These are phyloP conservation scores for Hymenoscyphus fraxineus DNA, from an alignment of 2,329 filamentous ascomycete genomes.

Conservation along the genomic window DNA sequence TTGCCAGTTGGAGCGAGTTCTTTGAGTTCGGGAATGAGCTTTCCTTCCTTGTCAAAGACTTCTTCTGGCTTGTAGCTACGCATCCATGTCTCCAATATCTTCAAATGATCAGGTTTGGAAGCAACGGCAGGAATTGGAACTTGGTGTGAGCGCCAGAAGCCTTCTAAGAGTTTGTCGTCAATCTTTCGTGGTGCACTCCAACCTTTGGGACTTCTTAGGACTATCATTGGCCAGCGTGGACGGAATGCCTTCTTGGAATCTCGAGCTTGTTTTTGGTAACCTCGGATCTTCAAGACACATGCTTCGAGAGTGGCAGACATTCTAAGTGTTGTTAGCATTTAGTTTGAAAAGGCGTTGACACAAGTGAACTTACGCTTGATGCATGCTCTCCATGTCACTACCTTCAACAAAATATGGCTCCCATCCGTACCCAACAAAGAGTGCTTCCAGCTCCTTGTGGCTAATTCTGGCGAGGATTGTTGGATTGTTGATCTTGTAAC, in stretches of 20 bases:
- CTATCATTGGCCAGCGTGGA: slow-evolving; percentile 74
- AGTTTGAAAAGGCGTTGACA: not conserved
- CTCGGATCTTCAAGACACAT: slow-evolving; percentile 65
- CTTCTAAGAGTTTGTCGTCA: slow-evolving; percentile 65
- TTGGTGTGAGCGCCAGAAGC: slow-evolving; percentile 78
- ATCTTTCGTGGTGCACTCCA: slow-evolving; percentile 74
- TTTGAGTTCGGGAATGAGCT: slow-evolving; percentile 58
- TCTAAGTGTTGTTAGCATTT: not conserved
- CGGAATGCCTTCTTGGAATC: slow-evolving; percentile 66
- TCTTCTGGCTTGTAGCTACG: slow-evolving; percentile 70
- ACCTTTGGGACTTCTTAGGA: slow-evolving; percentile 74
- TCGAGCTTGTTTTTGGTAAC: slow-evolving; percentile 67
- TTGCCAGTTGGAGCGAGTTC: slow-evolving; percentile 62
- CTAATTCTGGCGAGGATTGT: slow-evolving; percentile 70
- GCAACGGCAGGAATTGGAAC: slow-evolving; percentile 70
- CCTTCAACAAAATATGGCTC: slow-evolving; percentile 78
- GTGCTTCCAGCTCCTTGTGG: slow-evolving; percentile 65
- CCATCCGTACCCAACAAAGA: slow-evolving; percentile 75
- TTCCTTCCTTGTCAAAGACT: slow-evolving; percentile 62
- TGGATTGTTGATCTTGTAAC: slow-evolving; percentile 83
- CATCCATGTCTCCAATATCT: slow-evolving; percentile 73
- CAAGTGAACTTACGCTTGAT: slow-evolving; percentile 51
- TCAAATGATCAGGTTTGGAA: slow-evolving; percentile 61
- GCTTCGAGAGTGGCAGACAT: slow-evolving; percentile 75
- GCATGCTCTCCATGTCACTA: slow-evolving; percentile 69